These are phyloP conservation scores for Talaromyces rugulosus DNA, from an alignment of 2,329 filamentous ascomycete genomes.

Conservation along the genomic window DNA sequence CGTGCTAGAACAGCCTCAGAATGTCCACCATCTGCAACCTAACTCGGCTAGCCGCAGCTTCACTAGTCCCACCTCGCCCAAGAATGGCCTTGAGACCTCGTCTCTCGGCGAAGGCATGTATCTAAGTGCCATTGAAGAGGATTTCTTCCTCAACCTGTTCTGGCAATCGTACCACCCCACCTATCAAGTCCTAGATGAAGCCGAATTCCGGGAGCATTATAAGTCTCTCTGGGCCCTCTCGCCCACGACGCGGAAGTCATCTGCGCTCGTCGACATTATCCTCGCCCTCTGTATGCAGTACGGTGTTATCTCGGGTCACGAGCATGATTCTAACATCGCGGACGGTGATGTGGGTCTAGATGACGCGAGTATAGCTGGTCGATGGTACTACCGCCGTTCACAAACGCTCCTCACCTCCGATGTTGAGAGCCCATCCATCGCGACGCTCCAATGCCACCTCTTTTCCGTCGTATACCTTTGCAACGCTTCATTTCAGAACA, in stretches of 20 bases:
- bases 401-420: conserved; percentile 43
- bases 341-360: conserved; percentile 17
- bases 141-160: conserved; percentile 45
- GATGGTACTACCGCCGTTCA: conserved; percentile 46
- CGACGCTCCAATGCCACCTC: conserved; percentile 48
- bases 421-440: conserved; percentile 45
- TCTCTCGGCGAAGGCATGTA: conserved; percentile 20
- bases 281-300: conserved; percentile 52
- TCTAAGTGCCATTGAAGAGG: conserved; percentile 41
- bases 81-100: conserved; percentile 4
- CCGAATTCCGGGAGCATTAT: conserved; percentile 43
- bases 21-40: conserved; percentile 26
- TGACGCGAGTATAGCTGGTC: conserved; percentile 43
- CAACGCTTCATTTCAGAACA: conserved; percentile 48
- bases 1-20: conserved; percentile 29
- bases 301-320: conserved; percentile 26
- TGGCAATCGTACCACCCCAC: conserved; percentile 46
- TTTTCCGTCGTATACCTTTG: conserved; percentile 45
- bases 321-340: not conserved
- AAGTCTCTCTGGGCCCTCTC: conserved; percentile 36
- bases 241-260: conserved; percentile 34
- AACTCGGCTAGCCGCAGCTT: conserved; percentile 20
- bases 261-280: conserved; percentile 51
- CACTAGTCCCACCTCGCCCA: conserved; percentile 14
- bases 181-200: conserved; percentile 42